phyloP scores from a whole-genome alignment of 2,329 filamentous ascomycete species.

The Ilyonectria mors-panacis region DNA sequence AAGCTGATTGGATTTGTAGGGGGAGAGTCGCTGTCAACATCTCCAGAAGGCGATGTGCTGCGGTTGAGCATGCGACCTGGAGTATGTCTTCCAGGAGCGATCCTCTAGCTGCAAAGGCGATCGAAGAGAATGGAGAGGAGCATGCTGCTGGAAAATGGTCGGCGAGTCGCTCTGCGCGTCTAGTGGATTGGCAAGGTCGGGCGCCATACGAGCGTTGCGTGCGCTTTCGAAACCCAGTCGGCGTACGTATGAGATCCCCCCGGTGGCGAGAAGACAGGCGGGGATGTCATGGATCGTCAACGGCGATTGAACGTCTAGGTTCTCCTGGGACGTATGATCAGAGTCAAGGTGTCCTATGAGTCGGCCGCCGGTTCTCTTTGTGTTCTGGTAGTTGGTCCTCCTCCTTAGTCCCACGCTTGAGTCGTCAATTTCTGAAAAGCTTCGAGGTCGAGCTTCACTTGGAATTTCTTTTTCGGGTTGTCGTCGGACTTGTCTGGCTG shows the following conservation, averaged over 20 bases:
- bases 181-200: conserved; percentile 40
- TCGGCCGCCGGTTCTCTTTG: background rate
- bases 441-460: conserved; percentile 38
- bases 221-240: conserved; percentile 45
- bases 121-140: conserved; percentile 68
- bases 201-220: conserved; percentile 42
- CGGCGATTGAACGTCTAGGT: conserved; percentile 41
- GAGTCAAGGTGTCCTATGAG: conserved; percentile 19
- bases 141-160: conserved; percentile 71
- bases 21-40: conserved; percentile 62
- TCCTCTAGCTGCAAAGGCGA: conserved; percentile 59
- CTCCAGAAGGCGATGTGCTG: conserved; percentile 61
- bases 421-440: conserved; percentile 33
- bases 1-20: conserved; percentile 56
- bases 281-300: conserved; percentile 50
- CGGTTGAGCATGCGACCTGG: no score
- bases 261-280: conserved; percentile 56
- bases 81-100: conserved; percentile 56
- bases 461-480: conserved; percentile 44
- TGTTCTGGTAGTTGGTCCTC: conserved; percentile 28
- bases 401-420: conserved; percentile 25
- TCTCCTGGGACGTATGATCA: conserved; percentile 36
- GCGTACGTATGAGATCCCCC: conserved; percentile 49
- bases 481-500: conserved; percentile 30
- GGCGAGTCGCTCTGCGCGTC: conserved; percentile 66